Percentiles rank a stretch among this genome's conserved stretches.
These are phyloP conservation scores for Globisporangium cylindrosporum DNA, from an alignment of 352 stramenopile species.

Conservation along the genomic window DNA sequence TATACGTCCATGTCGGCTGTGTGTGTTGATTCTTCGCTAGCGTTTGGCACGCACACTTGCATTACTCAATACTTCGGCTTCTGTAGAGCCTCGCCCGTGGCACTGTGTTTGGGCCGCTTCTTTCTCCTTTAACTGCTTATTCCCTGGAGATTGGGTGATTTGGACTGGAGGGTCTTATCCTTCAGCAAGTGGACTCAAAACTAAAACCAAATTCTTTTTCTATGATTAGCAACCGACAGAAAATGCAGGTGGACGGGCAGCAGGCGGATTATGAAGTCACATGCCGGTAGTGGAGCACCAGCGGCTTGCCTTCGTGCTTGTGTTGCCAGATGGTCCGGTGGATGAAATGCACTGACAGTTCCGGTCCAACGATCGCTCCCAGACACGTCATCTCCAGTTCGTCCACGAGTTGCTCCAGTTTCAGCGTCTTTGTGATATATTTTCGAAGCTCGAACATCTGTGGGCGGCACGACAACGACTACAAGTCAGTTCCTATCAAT, in stretches of 20 bases:
- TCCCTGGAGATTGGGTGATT: too few relatives aligned
- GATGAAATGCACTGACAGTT: conserved; percentile 67
- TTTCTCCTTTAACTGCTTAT: too few relatives aligned
- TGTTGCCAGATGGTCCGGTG: conserved; percentile 64
- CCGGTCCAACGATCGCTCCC: conserved; percentile 50
- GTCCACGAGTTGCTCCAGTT: conserved; percentile 20
- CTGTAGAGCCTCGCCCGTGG: too few relatives aligned
- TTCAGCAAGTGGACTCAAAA: too few relatives aligned
- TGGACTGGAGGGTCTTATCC: too few relatives aligned
- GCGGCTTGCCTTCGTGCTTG: conserved; percentile 37
- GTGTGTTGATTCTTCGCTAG: too few relatives aligned
- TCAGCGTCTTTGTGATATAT: conserved; percentile 33
- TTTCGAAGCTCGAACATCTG: conserved; percentile 67
- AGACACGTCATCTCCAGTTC: conserved; percentile 61
- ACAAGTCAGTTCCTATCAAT: conserved; percentile 2
- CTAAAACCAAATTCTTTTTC: neutral
- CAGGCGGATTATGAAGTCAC: conserved; percentile 13
- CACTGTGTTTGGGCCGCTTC: too few relatives aligned
- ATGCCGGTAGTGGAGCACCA: conserved; percentile 54
- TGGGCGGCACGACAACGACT: neutral
- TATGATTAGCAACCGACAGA: conserved; percentile 1
- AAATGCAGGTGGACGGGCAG: neutral
- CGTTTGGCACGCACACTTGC: too few relatives aligned
- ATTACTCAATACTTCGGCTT: too few relatives aligned
- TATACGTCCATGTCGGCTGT: too few relatives aligned